phyloP scores from a whole-genome alignment of 1,139 yeast genomes.

The Kodamaea plutei region DNA sequence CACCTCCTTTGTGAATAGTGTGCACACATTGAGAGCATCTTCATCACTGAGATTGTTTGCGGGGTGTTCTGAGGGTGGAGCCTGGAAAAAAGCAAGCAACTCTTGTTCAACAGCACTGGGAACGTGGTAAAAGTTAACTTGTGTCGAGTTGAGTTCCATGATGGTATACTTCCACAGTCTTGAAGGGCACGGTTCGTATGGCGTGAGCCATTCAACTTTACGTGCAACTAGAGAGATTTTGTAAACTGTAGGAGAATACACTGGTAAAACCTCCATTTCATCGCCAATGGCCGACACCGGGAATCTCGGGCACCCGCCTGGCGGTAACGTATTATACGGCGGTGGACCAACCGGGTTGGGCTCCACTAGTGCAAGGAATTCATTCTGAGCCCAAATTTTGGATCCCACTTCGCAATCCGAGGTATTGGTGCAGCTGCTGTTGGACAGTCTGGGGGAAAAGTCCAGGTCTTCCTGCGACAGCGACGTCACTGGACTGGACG shows the following conservation, averaged over 20 bases:
- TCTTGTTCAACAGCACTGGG: conserved; percentile 34
- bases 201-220: conserved; percentile 64
- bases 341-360: conserved; percentile 53
- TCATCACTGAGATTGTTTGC: conserved; percentile 14
- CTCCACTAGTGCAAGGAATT: conserved; percentile 39
- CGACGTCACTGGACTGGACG: conserved; percentile 7
- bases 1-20: conserved; percentile 26
- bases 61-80: conserved; percentile 11
- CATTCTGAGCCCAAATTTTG: conserved; percentile 10
- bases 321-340: conserved; percentile 38
- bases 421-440: conserved; percentile 3
- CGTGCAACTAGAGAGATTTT: conserved; percentile 49
- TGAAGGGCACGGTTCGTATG: conserved; percentile 56
- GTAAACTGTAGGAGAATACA: conserved; percentile 53
- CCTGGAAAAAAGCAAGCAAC: conserved; percentile 19
- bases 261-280: conserved; percentile 40
- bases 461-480: conserved; percentile 6
- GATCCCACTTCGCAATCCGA: too few relatives aligned
- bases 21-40: conserved; percentile 15
- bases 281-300: conserved; percentile 32
- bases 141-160: conserved; percentile 71
- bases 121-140: conserved; percentile 55
- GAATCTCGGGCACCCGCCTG: conserved; percentile 48
- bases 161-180: conserved; percentile 63
- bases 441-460: conserved; percentile 8